Evolutionary conservation across 768 basidiomycete species (phyloP), one percentile per base, ranked within the genome.

Genomic region (Sarcodon sp.): DNA sequence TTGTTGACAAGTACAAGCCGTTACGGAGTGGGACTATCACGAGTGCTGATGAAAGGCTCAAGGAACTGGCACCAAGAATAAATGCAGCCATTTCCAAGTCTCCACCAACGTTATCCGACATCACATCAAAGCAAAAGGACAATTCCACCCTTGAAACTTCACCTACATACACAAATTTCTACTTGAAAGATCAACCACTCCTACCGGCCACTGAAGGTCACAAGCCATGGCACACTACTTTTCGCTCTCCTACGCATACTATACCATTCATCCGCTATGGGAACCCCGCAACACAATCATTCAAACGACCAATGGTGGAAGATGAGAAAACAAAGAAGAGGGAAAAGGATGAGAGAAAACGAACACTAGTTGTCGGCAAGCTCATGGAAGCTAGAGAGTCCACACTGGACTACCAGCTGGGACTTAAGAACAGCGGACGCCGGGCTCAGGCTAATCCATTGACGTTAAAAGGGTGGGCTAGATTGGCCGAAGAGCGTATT

Each of bases 1-100:
- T 91, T 5, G 72, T 89, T 33, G 88, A 91, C 67, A 84, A 87
- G 59, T 81, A 90, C 67, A 89, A 85, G 62, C 87, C 88, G 1
- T 63, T 89, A 33, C 72, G 85, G n/a, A 72, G 68, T 7, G 79
- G 77, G 7, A 59, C 65, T 9, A 71, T 84, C 38, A 62, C 68
- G 51, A 69, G 73, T 1, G 82, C 83, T 6, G 83, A 87, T 45
- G 68, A 84, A 58, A 85, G 79, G 59, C 54, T 86, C 46, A 79
- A 72, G 59, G 63, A 69, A 39, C 60, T 66, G 1, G 72, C 70
- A 1, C 74, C 75, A 4, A 64, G 57, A 34, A 56, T 77, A 39
- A 59, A 53, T 10, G 44, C 54, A 33, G 15, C 39, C 7, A 7
- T 13, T 7, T 41, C 39, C 11, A 16, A 15, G 4, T 41, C 27